Percentiles rank a stretch among this genome's conserved stretches.
Evolutionary conservation across 306 rosid genomes (phyloP).

Genomic region (Begonia fuchsioides): DNA sequence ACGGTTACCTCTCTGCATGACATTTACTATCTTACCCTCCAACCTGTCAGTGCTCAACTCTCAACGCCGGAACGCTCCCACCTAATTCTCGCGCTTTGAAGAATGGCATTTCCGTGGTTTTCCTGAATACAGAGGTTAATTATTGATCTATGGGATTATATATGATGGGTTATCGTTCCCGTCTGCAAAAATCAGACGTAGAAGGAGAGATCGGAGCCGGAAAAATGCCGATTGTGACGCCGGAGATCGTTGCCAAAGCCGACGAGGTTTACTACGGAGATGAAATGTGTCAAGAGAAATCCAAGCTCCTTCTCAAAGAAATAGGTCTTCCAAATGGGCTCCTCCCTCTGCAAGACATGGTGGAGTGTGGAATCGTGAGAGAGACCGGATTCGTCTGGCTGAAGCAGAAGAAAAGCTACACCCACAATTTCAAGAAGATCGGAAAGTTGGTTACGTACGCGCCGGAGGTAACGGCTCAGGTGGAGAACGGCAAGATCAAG

Average conservation of each 20-base stretch:
- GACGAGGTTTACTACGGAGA: slow-evolving; percentile 64
- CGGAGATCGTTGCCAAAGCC: slow-evolving; percentile 34
- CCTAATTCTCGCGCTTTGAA: too few relatives aligned
- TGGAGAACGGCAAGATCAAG: slow-evolving; percentile 45
- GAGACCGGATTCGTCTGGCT: slow-evolving; percentile 81
- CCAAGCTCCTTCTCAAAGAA: slow-evolving; percentile 42
- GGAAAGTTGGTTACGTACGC: slow-evolving; percentile 50
- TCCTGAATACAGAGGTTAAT: too few relatives aligned
- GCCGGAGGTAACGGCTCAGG: slow-evolving; percentile 52
- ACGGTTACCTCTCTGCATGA: neutral
- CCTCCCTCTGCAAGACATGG: slow-evolving; percentile 53
- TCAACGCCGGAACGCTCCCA: too few relatives aligned
- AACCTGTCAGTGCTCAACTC: too few relatives aligned
- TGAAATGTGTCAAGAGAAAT: slow-evolving; percentile 42
- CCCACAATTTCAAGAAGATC: slow-evolving; percentile 71
- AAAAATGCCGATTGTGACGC: slow-evolving; percentile 39
- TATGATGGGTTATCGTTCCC: too few relatives aligned
- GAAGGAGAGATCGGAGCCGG: too few relatives aligned
- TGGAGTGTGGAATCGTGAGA: slow-evolving; percentile 54
- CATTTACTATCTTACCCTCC: neutral
- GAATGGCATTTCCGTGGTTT: too few relatives aligned
- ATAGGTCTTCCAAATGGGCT: slow-evolving; percentile 58
- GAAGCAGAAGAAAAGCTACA: slow-evolving; percentile 42
- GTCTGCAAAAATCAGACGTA: neutral
- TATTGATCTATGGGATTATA: too few relatives aligned